Evolutionary conservation across 177 flowering plant species (phyloP), one percentile per base, ranked within the genome.

Genomic region (Vitis hybrid): DNA sequence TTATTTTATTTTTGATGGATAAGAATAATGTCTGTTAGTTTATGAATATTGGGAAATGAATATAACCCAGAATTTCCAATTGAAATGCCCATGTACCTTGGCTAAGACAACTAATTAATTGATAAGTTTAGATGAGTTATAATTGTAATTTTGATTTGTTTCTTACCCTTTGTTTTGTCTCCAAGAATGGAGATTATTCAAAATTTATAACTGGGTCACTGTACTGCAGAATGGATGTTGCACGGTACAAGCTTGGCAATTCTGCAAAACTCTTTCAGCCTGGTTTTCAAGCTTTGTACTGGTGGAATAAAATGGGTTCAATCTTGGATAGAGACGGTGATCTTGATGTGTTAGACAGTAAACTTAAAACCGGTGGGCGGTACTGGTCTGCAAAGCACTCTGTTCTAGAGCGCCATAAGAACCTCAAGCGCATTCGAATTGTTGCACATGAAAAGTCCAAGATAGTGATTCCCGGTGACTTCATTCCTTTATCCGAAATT

Each of bases 311-410:
- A 48, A 75, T 70, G 63, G 71, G 70, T 76, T 81, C 81, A 14
- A 5, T 66, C 1, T 68, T 85, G 55, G 88, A 85, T 57, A 75
- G 76, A 75, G 99, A 95, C 59, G 77, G 29, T 62, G 99, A 95
- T 83, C 63, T 81, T 62, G 91, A 93, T 83, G 80, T 72, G 16
- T 74, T 91, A 76, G 98, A 93, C 66, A 65, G 48, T 45, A 86
- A 91, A 58, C 60, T 86, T 50, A 86, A 84, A 71, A 86, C 89
- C 13, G 81, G 65, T 58, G 97, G 96, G 18, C 96, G 98, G 15
- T 93, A 95, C 71, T 95, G 93, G 92, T 93, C 96, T 66, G 76
- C 82, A 4, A 93, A 87, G 66, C 83, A 88, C 78, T 70, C 88
- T 21, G 90, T 90, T 70, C 62, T 95, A 39, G 97, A 91, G 70